phyloP scores from a whole-genome alignment of 257 asterid species.

The Marsdenia floribunda region DNA sequence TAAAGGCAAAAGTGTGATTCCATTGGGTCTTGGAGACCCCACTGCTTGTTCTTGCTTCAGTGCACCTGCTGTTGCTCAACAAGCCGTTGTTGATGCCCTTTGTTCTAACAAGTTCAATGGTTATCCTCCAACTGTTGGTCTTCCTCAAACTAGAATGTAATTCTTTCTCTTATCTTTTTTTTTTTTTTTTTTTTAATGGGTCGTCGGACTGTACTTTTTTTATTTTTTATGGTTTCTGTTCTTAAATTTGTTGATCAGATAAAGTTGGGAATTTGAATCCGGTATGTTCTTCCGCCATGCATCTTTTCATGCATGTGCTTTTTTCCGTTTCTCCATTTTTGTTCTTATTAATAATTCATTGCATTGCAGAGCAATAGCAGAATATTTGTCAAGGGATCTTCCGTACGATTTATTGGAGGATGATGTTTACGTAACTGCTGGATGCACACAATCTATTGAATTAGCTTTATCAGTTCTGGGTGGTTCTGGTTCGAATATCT shows the following conservation, averaged over 20 bases:
- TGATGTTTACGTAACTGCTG: conserved; percentile 71
- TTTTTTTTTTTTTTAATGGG: too few species aligned
- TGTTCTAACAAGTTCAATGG: conserved; percentile 71
- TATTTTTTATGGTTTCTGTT: not conserved
- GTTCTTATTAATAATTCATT: not conserved
- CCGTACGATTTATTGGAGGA: conserved; percentile 46
- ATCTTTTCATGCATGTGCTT: not conserved
- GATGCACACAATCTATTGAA: conserved; percentile 95
- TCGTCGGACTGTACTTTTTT: too few species aligned
- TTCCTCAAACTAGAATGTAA: conserved; percentile 76
- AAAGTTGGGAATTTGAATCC: not conserved
- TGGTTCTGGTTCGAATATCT: conserved; percentile 60
- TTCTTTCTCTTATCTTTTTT: not conserved
- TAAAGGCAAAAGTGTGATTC: conserved; percentile 37
- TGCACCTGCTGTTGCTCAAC: conserved; percentile 45
- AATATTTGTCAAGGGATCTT: conserved; percentile 62
- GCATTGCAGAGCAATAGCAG: conserved; percentile 67
- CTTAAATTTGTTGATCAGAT: not conserved
- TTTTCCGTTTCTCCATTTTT: not conserved
- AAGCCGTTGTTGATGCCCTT: conserved; percentile 52
- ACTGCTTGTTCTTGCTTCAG: conserved; percentile 65
- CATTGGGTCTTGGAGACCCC: conserved; percentile 85
- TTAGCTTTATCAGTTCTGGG: conserved; percentile 47
- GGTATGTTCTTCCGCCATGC: not conserved
- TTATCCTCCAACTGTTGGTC: conserved; percentile 77